phyloP scores from a whole-genome alignment of 768 basidiomycete species.

The Pholiota conissans region DNA sequence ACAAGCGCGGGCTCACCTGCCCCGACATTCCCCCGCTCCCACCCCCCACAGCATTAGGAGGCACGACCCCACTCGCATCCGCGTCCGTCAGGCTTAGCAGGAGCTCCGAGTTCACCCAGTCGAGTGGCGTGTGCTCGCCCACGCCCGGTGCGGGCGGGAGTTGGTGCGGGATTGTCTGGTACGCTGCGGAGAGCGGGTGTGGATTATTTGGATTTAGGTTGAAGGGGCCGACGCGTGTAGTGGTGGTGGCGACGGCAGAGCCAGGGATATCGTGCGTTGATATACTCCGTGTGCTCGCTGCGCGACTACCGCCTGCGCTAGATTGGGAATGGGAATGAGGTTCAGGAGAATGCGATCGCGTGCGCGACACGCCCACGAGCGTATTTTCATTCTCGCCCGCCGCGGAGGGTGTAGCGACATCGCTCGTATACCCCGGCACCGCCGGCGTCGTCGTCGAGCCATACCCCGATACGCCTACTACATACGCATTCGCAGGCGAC shows the following conservation, averaged over 20 bases:
- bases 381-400: not conserved
- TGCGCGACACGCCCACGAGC: not conserved
- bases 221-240: no score
- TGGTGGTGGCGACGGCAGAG: no score
- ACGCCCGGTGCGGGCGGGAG: conserved; percentile 44
- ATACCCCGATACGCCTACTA: no score
- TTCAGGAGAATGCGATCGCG: not conserved
- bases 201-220: no score
- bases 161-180: conserved; percentile 24
- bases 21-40: no score
- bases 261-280: not conserved
- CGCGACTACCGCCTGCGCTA: no score
- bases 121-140: conserved; percentile 49
- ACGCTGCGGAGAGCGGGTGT: not conserved
- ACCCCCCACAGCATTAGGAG: no score
- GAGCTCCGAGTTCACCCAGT: conserved; percentile 87
- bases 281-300: not conserved
- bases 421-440: not conserved
- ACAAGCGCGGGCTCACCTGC: not conserved
- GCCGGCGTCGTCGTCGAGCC: not conserved
- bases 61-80: no score
- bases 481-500: no score
- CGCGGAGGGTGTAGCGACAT: not conserved
- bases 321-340: not conserved
- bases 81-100: conserved; percentile 41